phyloP scores from a whole-genome alignment of 2,329 filamentous ascomycete genomes.

The Pezicula neosporulosa region DNA sequence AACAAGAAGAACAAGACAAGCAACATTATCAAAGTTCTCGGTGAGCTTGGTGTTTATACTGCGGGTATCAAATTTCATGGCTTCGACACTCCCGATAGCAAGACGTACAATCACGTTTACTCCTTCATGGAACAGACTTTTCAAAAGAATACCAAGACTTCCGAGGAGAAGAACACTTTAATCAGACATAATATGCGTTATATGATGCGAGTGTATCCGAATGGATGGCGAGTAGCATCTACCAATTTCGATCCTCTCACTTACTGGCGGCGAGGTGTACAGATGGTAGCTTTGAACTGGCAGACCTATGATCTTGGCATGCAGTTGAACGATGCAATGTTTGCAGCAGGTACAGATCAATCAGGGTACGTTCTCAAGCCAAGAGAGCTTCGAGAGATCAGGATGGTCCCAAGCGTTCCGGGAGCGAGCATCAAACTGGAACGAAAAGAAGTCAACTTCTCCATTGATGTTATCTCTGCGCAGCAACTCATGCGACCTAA shows the following conservation, averaged over 20 bases:
- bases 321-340: slow-evolving; percentile 98
- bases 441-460: slow-evolving; percentile 80
- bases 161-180: slow-evolving; percentile 72
- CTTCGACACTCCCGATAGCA: slow-evolving; percentile 75
- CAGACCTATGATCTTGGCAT: slow-evolving; percentile 95
- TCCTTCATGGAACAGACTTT: slow-evolving; percentile 92
- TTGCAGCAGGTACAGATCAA: slow-evolving; percentile 79
- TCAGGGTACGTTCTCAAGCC: slow-evolving; percentile 95
- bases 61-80: slow-evolving; percentile 77
- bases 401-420: slow-evolving; percentile 50
- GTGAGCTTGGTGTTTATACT: slow-evolving; percentile 78
- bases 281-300: slow-evolving; percentile 98
- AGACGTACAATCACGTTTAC: slow-evolving; percentile 89
- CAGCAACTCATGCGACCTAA: slow-evolving; percentile 88
- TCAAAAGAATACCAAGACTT: slow-evolving; percentile 71
- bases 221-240: slow-evolving; percentile 75
- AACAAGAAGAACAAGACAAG: slow-evolving; percentile 64
- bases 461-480: slow-evolving; percentile 85
- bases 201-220: slow-evolving; percentile 92
- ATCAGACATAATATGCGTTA: slow-evolving; percentile 89
- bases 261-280: slow-evolving; percentile 92
- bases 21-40: slow-evolving; percentile 82
- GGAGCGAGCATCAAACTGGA: slow-evolving; percentile 63
- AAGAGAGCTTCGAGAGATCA: slow-evolving; percentile 72
- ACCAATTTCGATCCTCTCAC: slow-evolving; percentile 92